Evolutionary conservation across 2,329 filamentous ascomycete species (phyloP).

Genomic region (Scytalidium lignicola): DNA sequence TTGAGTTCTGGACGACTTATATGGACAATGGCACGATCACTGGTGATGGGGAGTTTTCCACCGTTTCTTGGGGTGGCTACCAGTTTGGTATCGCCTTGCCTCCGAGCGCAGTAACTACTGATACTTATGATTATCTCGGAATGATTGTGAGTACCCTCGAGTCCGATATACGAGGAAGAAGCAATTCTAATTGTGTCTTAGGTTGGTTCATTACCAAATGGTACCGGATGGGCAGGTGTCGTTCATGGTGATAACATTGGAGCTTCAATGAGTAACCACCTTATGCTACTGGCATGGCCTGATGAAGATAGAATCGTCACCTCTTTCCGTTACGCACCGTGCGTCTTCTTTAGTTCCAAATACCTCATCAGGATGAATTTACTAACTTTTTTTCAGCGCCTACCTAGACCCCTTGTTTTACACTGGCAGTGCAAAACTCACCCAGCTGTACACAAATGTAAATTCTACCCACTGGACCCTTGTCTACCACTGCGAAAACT

Average conservation of each 20-base stretch:
- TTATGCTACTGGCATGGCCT: conserved; percentile 56
- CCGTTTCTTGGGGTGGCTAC: conserved; percentile 34
- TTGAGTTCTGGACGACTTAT: conserved; percentile 47
- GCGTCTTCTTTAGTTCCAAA: conserved; percentile 4
- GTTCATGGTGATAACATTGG: conserved; percentile 42
- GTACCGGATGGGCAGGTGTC: conserved; percentile 54
- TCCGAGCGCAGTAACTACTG: conserved; percentile 37
- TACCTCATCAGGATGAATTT: background rate
- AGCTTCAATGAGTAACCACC: conserved; percentile 47
- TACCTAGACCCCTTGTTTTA: conserved; percentile 56
- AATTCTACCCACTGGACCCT: conserved; percentile 55
- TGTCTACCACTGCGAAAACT: conserved; percentile 60
- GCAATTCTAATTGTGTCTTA: conserved; percentile 2
- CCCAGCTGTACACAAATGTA: conserved; percentile 52
- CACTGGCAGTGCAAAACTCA: conserved; percentile 55
- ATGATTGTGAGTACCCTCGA: conserved; percentile 39
- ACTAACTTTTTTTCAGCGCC: conserved; percentile 31
- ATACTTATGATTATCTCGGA: conserved; percentile 54
- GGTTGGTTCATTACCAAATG: conserved; percentile 38
- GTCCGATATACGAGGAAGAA: background rate
- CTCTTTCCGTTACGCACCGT: conserved; percentile 50
- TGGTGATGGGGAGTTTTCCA: conserved; percentile 24
- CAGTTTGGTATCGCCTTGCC: conserved; percentile 53
- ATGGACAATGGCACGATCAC: conserved; percentile 33
- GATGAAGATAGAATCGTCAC: conserved; percentile 46